These are phyloP conservation scores for Erigeron philadelphicus DNA, from an alignment of 140 eudicot species.

Conservation along the genomic window DNA sequence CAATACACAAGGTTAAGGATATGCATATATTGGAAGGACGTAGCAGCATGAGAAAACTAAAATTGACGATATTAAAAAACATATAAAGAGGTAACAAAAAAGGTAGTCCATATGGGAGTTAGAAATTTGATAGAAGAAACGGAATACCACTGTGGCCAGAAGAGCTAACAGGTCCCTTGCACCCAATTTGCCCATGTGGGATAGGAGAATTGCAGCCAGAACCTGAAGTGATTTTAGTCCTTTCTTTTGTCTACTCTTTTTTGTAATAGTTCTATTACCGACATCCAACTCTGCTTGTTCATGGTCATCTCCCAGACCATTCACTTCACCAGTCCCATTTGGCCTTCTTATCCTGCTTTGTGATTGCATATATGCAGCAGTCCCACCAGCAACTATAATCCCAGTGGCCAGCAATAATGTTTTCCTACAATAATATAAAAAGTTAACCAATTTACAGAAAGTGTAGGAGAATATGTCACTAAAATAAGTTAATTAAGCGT, in stretches of 20 bases:
- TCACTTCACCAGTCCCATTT: conserved; percentile 33
- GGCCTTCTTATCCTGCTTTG: conserved; percentile 44
- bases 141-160: conserved; percentile 77
- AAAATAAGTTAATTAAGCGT: background rate
- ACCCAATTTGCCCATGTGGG: conserved; percentile 82
- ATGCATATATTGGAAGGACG: too few relatives aligned
- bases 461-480: background rate
- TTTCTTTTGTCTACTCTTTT: conserved; percentile 76
- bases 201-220: conserved; percentile 80
- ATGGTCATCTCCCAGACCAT: conserved; percentile 45
- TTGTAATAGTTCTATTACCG: conserved; percentile 39
- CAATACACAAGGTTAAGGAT: background rate
- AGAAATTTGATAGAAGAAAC: conserved; percentile 15
- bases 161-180: conserved; percentile 71
- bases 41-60: too few relatives aligned
- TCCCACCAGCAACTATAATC: conserved; percentile 80
- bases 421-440: conserved; percentile 47
- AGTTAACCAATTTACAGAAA: background rate
- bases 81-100: conserved; percentile 8
- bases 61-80: background rate
- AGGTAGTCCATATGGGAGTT: conserved; percentile 4
- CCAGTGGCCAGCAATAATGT: conserved; percentile 73
- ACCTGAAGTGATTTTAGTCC: conserved; percentile 88
- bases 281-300: conserved; percentile 34
- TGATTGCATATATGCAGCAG: conserved; percentile 83